Conservation (phyloP, 495 filamentous ascomycete species). For the Poronia punctata region DNA sequence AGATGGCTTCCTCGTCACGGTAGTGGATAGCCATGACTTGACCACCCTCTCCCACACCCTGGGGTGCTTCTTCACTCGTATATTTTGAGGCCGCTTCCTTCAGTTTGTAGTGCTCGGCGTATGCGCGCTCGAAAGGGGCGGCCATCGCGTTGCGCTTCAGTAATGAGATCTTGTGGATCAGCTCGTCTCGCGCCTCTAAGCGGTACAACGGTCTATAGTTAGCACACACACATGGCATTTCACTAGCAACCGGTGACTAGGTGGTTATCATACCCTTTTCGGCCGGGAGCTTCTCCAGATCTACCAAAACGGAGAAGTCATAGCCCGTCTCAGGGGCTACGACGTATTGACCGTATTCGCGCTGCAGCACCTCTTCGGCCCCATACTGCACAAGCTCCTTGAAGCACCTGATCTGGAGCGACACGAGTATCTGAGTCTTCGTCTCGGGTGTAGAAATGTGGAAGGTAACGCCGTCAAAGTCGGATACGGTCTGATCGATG, state of each 20-base stretch:
- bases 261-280: constrained; percentile 50
- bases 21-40: constrained; percentile 96
- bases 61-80: constrained; percentile 83
- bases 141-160: constrained; percentile 98
- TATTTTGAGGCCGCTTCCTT: constrained; percentile 84
- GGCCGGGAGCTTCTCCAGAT: constrained; percentile 77
- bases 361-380: constrained; percentile 79
- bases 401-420: constrained; percentile 90
- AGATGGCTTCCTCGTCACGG: constrained; percentile 98
- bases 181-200: constrained; percentile 69
- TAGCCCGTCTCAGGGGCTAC: constrained; percentile 82
- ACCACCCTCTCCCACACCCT: constrained; percentile 79
- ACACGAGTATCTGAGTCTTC: constrained; percentile 88
- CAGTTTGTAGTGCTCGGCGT: constrained; percentile 81
- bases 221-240: constrained; percentile 9
- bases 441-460: constrained; percentile 92
- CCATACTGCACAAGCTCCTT: constrained; percentile 86
- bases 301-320: constrained; percentile 86
- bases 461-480: constrained; percentile 97
- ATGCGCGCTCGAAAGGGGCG: constrained; percentile 92
- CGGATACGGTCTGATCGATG: constrained; percentile 95
- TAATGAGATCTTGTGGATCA: constrained; percentile 77
- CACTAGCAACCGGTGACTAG: background rate
- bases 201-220: background rate
- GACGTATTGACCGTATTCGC: constrained; percentile 92